Conservation (phyloP, 768 basidiomycete genomes). For the Trametes sanguinea region DNA sequence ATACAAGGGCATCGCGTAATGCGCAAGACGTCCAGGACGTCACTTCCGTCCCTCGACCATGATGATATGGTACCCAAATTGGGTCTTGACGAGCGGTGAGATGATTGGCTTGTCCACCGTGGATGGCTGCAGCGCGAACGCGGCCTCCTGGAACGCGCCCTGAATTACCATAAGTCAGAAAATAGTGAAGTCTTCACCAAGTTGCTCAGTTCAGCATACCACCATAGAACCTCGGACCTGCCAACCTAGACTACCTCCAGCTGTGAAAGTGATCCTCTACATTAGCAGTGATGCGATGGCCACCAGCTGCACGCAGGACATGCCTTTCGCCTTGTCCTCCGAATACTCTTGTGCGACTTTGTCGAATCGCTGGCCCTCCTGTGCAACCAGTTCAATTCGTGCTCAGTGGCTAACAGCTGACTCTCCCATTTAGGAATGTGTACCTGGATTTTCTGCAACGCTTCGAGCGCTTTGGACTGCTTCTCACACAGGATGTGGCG, state of each 20-base stretch:
- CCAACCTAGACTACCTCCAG: constrained; percentile 86
- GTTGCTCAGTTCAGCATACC: constrained; percentile 38
- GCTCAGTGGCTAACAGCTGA: too few species aligned
- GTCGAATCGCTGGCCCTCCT: constrained; percentile 82
- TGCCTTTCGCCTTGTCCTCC: constrained; percentile 89
- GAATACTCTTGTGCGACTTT: constrained; percentile 91
- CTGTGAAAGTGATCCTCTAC: constrained; percentile 37
- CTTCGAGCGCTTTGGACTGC: constrained; percentile 77
- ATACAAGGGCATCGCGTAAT: too few species aligned
- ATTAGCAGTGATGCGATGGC: not conserved
- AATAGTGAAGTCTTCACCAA: too few species aligned
- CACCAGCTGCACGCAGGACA: not conserved
- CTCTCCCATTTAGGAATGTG: not conserved
- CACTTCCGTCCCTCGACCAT: constrained; percentile 85
- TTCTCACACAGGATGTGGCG: constrained; percentile 90
- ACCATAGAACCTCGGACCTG: constrained; percentile 87
- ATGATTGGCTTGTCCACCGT: constrained; percentile 75
- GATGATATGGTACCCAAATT: constrained; percentile 86
- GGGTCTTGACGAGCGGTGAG: constrained; percentile 78
- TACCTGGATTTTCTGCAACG: constrained; percentile 78
- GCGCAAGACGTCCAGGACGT: not conserved
- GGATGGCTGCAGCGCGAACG: constrained; percentile 78
- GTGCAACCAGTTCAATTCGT: constrained; percentile 19
- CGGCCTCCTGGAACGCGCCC: constrained; percentile 84
- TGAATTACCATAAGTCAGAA: constrained; percentile 27